Conservation (phyloP, 202 grass and related monocot species). For the Bolboschoenoplectus hybrid region DNA sequence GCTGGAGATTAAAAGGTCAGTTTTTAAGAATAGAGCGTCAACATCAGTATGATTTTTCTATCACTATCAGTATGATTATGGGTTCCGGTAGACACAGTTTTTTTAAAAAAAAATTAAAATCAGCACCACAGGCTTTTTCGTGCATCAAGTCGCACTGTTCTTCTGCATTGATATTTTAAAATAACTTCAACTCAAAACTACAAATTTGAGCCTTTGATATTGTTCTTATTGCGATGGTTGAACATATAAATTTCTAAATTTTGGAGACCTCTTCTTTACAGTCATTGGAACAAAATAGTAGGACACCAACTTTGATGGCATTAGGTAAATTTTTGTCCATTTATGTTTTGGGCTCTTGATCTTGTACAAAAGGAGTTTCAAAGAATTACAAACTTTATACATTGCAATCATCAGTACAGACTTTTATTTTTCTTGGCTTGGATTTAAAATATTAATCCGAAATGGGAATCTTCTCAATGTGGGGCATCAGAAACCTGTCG, state of each 20-base stretch:
- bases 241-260: neutral
- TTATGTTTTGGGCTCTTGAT: neutral
- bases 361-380: neutral
- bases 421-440: neutral
- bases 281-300: neutral
- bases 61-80: neutral
- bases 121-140: neutral
- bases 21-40: neutral
- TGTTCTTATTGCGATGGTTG: neutral
- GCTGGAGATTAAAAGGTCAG: constrained; percentile 79
- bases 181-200: neutral
- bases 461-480: neutral
- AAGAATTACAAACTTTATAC: neutral
- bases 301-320: neutral
- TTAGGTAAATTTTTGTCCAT: neutral
- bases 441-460: neutral
- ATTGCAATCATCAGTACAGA: neutral
- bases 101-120: neutral
- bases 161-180: constrained; percentile 11
- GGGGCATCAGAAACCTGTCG: neutral
- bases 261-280: neutral
- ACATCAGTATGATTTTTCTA: neutral
- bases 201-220: constrained; percentile 11
- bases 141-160: neutral
- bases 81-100: neutral